These are phyloP conservation scores for Herpotrichia juniperi DNA, from an alignment of 2,329 filamentous ascomycete genomes.

Conservation along the genomic window DNA sequence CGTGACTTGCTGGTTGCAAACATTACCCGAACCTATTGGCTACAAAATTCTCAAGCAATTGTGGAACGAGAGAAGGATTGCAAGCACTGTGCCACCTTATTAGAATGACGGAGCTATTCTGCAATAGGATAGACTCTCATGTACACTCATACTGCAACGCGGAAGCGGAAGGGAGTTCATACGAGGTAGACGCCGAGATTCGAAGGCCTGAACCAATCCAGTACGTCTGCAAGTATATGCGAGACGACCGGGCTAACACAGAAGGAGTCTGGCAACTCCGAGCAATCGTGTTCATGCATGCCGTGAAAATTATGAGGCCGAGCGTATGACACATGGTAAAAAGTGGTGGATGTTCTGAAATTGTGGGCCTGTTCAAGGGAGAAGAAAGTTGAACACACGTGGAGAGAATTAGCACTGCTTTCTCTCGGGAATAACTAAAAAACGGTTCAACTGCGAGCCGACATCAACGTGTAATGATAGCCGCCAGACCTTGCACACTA, in stretches of 20 bases:
- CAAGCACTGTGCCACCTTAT: not conserved
- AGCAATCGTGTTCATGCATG: too few species aligned
- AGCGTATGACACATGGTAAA: too few species aligned
- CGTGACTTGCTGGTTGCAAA: too few species aligned
- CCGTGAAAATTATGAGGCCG: too few species aligned
- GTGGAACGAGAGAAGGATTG: not conserved
- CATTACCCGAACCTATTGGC: too few species aligned
- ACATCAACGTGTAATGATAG: not conserved
- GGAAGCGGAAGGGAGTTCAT: not conserved
- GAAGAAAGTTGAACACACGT: not conserved
- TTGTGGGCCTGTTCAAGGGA: not conserved
- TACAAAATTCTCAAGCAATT: too few species aligned
- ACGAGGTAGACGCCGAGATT: not conserved
- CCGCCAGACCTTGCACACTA: not conserved
- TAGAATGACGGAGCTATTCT: not conserved
- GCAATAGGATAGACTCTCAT: not conserved
- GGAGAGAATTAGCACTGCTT: not conserved
- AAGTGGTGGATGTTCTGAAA: not conserved
- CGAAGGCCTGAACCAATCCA: not conserved
- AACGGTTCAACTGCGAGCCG: too few species aligned
- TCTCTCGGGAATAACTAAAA: not conserved
- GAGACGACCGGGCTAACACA: too few species aligned
- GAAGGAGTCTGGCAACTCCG: too few species aligned
- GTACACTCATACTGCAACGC: not conserved
- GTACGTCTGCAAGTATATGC: not conserved